Conservation (phyloP, 805 yeast genomes). For the Danielozyma ontarioensis region DNA sequence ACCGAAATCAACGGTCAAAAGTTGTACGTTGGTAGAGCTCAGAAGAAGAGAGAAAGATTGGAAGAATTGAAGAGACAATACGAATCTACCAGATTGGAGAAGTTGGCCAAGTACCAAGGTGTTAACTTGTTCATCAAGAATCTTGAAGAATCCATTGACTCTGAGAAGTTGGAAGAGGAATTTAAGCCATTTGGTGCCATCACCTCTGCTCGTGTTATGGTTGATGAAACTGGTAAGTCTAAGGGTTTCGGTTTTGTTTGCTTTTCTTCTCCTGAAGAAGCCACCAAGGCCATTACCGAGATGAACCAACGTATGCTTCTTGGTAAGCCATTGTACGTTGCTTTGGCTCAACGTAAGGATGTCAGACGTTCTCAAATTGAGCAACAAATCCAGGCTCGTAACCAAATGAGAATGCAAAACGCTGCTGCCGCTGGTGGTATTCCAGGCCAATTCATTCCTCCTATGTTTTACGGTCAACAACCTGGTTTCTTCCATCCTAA, state of each 20-base stretch:
- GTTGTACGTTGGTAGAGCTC: constrained; percentile 97
- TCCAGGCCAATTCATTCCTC: constrained; percentile 83
- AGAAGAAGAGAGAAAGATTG: constrained; percentile 95
- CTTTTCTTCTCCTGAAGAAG: constrained; percentile 97
- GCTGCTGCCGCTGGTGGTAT: constrained; percentile 84
- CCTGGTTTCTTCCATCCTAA: constrained; percentile 82
- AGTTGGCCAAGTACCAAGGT: constrained; percentile 92
- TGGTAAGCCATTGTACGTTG: constrained; percentile 96
- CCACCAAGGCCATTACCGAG: constrained; percentile 95
- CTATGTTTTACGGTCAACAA: constrained; percentile 83
- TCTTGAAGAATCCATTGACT: constrained; percentile 89
- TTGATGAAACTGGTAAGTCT: constrained; percentile 89
- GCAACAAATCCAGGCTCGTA: constrained; percentile 97
- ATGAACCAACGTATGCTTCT: constrained; percentile 96
- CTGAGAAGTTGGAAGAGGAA: constrained; percentile 86
- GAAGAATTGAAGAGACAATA: constrained; percentile 93
- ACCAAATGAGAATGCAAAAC: constrained; percentile 97
- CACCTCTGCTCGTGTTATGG: constrained; percentile 95
- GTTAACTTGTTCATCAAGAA: constrained; percentile 95
- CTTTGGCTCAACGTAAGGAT: constrained; percentile 97
- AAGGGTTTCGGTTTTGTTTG: constrained; percentile 99
- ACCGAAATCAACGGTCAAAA: constrained; percentile 78
- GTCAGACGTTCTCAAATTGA: constrained; percentile 95
- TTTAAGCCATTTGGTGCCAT: constrained; percentile 91
- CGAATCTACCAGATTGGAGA: constrained; percentile 88